These are phyloP conservation scores for Penicillium sp. DNA, from an alignment of 2,329 filamentous ascomycete species.

Conservation along the genomic window DNA sequence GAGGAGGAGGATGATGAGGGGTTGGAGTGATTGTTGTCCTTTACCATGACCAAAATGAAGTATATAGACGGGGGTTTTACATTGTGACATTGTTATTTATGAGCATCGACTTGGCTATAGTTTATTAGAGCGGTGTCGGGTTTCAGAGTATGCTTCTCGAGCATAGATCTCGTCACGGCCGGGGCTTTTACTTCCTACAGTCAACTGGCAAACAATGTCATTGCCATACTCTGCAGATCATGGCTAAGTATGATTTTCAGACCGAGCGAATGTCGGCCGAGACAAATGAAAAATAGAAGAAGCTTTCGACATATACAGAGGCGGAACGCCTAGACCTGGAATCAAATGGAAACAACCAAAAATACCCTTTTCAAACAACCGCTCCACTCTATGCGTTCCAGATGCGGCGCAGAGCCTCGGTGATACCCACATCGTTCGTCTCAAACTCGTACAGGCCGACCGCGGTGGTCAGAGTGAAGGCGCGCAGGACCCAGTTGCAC, in stretches of 20 bases:
- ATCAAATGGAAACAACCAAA: constrained; percentile 28
- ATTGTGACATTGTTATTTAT: not conserved
- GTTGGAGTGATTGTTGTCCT: not conserved
- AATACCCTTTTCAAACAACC: constrained; percentile 28
- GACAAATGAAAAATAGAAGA: constrained; percentile 24
- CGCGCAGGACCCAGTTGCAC: constrained; percentile 78
- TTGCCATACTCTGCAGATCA: constrained; percentile 7
- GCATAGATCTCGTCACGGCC: constrained; percentile 11
- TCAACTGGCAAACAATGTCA: constrained; percentile 2
- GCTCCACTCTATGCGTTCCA: constrained; percentile 68
- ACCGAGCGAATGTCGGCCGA: constrained; percentile 7
- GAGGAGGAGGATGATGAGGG: constrained; percentile 28
- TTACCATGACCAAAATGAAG: not conserved
- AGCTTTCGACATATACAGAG: constrained; percentile 38
- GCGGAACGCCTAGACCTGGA: constrained; percentile 35
- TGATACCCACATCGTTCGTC: constrained; percentile 95
- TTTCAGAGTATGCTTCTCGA: not conserved
- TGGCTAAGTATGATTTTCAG: constrained; percentile 14
- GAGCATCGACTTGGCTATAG: not conserved
- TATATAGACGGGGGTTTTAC: not conserved
- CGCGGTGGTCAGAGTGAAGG: constrained; percentile 76
- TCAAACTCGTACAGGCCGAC: constrained; percentile 97
- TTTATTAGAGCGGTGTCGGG: not conserved
- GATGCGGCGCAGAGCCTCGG: constrained; percentile 81
- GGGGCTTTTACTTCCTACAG: not conserved